Evolutionary conservation across 306 rosid genomes (phyloP), one percentile per base, ranked within the genome.

Genomic region (Albizia julibrissin): DNA sequence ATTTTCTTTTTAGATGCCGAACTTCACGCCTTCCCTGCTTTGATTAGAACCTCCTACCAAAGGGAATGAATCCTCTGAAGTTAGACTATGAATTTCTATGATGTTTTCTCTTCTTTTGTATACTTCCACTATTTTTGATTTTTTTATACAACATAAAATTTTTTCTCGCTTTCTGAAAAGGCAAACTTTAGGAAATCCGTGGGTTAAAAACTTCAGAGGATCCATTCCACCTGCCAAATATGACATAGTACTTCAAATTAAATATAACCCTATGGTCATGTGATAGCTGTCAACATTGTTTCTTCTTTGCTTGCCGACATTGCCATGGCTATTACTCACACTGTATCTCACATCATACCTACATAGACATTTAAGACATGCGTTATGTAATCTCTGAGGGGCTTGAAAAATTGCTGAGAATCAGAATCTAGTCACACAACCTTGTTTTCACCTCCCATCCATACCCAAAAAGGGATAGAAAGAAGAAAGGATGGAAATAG

Each of bases 1-100:
- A 42, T 46, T 69, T 69, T 21, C 47, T 33, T 61, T 64, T 69
- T 75, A 21, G 75, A 67, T 73, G 39, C 69, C 40, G 18, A 19
- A 12, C 15, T 34, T 1, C 31, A 10, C 34, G 46, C 43, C 78
- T 74, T 74, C 66, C 5, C 33, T 52, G 14, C 65, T 22, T 5
- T 58, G 65, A n/a, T 54, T 10, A 15, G 58, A 46, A 46, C 52
- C 52, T 3, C 18, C 52, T 46, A 13, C 18, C 52, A 46, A 14
- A 46, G 52, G 6, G 52, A 46, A 50, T 50, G n/a, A 16, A 50
- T 50, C 58, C n/a, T 16, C 58, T 16, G n/a, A 50, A 16, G 58
- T 54, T 3, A 18, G 61, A 54, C 61, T 16, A 5, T 8, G 61
- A 19, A 21, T 54, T 54, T 21, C 58, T 50, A 50, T 50, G 6